Evolutionary conservation across 441 rosid genomes (phyloP), one percentile per base, ranked within the genome.

Genomic region (Pelargonium myrrhifolium): DNA sequence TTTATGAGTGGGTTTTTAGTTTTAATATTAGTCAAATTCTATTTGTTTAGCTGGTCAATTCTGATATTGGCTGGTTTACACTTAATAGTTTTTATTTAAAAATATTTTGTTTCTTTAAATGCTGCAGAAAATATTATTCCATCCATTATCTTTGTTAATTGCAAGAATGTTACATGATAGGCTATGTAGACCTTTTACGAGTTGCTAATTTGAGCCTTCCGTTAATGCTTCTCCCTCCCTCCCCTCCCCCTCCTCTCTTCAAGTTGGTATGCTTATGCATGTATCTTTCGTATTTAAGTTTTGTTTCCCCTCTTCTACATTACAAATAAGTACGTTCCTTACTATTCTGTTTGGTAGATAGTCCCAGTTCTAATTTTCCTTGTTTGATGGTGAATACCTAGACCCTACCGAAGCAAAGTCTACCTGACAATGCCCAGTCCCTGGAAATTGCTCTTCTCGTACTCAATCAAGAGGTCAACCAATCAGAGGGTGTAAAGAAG

Each of bases 361-460:
- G 58, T 60, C 69, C 71, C 49, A 76, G 74, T 42, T 69, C 56
- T 65, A 26, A 42, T 64, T 76, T 66, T 75, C 62, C 63, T 78
- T 76, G 40, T 66, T 84, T 72, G 68, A 67, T 75, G 81, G 65
- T 79, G 68, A 78, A 56, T 78, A 74, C 80, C 64, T 83, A 92
- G 97, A 83, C 79, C 75, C 81, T 78, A 76, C 74, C 73, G 72
- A 82, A 85, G 73, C 88, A 87, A 81, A 81, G 82, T 68, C 75
- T 80, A 69, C 72, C 74, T 80, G 76, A 77, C 66, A 75, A 70
- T 73, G 73, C 69, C 74, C 87, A 85, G 77, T 71, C 87, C 49
- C 66, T 90, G 80, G 99, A 92, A 75, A 82, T 56, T 86, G 93
- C 98, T 77, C 87, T 94, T 71, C 84, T 80, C 71, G 71, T 84